Evolutionary conservation across 2,329 filamentous ascomycete genomes (phyloP), one percentile per base, ranked within the genome.

Genomic region (Apiospora rasikravindrae): DNA sequence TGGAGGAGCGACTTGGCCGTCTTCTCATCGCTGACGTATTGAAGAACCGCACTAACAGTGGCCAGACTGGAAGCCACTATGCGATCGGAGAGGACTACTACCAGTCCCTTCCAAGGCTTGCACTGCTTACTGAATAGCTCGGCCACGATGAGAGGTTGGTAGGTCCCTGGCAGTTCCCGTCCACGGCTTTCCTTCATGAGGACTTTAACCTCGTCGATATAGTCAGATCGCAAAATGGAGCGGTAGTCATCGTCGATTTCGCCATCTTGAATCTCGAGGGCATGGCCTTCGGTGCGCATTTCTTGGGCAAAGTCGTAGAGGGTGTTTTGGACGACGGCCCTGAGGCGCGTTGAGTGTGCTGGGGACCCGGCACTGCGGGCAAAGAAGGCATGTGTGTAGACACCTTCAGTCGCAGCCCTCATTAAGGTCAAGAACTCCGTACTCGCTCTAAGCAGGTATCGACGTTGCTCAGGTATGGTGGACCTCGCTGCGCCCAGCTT

Each of bases 91-190:
- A 77, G 75, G 0, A 67, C 42, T 0, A 71, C 29, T 0, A 79
- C 71, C 33, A 80, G 73, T 0, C 14, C 40, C 22, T 71, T 71
- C 82, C 82, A 84, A 0, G 78, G 80, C 24, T 71, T 44, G 71
- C 77, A 81, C 67, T 84, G 81, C 64, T 81, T 73, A 0, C 49
- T 71, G 61, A 83, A 84, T 0, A 83, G 74, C 8, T 81, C 78
- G 2, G 74, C 74, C 3, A 83, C 74, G 2, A 83, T 76, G 19
- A 82, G 57, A 0, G 82, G 81, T 64, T 81, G 81, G 74, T 78
- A 83, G 0, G 77, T 78, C 7, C 82, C 82, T 0, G 80, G 79
- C 29, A 84, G 78, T 71, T 84, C 82, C 2, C 81, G 75, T 7
- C 82, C 82, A 4, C 78, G 74, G 11, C 70, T 80, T 5, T 71